Conservation (phyloP, 306 rosid genomes). For the Glycine tomentella region DNA sequence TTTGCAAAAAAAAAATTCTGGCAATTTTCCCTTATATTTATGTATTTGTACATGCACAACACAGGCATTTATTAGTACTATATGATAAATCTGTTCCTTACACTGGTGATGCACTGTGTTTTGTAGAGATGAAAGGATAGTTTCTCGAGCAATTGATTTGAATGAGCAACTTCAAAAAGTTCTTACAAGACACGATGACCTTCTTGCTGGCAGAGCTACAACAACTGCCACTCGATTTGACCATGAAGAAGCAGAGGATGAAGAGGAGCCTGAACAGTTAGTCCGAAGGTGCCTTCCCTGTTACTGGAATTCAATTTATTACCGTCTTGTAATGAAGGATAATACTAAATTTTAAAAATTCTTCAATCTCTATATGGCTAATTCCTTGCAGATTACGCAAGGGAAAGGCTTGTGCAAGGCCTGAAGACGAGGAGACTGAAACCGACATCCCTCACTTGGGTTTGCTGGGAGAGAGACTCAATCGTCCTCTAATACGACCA, state of each 20-base stretch:
- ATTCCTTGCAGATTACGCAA: slow-evolving; percentile 75
- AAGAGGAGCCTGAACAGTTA: slow-evolving; percentile 92
- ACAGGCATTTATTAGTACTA: neutral
- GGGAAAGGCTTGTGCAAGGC: slow-evolving; percentile 91
- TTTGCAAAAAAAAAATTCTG: neutral
- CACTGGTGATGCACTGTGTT: slow-evolving; percentile 34
- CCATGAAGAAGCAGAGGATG: slow-evolving; percentile 73
- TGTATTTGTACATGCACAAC: neutral
- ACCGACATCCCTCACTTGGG: slow-evolving; percentile 58
- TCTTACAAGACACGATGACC: slow-evolving; percentile 86
- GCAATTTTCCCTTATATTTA: neutral
- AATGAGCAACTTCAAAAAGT: slow-evolving; percentile 90
- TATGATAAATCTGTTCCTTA: slow-evolving; percentile 34
- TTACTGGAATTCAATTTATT: neutral
- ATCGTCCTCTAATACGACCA: slow-evolving; percentile 86
- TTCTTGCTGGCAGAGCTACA: slow-evolving; percentile 69
- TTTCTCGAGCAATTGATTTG: slow-evolving; percentile 85
- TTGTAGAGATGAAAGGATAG: slow-evolving; percentile 71
- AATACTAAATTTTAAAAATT: neutral
- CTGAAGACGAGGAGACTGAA: slow-evolving; percentile 73
- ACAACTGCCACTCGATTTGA: slow-evolving; percentile 53
- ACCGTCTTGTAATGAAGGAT: slow-evolving; percentile 12
- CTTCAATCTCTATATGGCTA: slow-evolving; percentile 21
- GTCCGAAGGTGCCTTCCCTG: slow-evolving; percentile 77
- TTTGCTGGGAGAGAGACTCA: slow-evolving; percentile 72